Evolutionary conservation across 73 alveolate species (phyloP).

Genomic region (Durusdinium trenchii): DNA sequence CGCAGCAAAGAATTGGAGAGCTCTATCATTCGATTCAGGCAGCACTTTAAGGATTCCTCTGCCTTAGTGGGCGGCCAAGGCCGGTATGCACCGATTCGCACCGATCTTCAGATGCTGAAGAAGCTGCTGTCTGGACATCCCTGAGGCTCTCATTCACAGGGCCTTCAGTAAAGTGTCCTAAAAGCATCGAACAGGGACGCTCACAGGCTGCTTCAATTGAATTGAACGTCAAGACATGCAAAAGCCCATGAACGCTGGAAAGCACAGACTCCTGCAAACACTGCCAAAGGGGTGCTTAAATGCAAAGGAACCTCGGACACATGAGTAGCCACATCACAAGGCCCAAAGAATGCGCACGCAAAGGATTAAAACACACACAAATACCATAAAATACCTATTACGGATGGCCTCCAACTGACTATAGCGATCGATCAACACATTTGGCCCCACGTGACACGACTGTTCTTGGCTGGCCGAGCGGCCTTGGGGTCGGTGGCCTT

Average conservation of each 20-base stretch:
- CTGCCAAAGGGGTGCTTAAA: too few species aligned
- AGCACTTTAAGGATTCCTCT: not conserved
- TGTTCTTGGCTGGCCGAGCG: not conserved
- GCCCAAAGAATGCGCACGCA: too few species aligned
- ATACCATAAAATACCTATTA: too few species aligned
- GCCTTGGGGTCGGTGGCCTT: not conserved
- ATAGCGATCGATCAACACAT: too few species aligned
- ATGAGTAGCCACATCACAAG: too few species aligned
- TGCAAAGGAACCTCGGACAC: too few species aligned
- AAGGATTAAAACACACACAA: too few species aligned
- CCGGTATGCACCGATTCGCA: too few species aligned
- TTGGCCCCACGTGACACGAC: not conserved
- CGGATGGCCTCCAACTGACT: too few species aligned
- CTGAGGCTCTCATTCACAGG: not conserved
- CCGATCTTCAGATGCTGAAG: not conserved
- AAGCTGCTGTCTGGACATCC: not conserved
- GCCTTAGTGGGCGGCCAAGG: too few species aligned
- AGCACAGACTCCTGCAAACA: not conserved
- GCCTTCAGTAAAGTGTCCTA: not conserved
- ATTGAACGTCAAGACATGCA: too few species aligned
- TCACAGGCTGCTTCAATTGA: not conserved
- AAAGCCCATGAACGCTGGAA: not conserved
- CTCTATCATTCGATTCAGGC: not conserved
- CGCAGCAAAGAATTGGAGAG: not conserved
- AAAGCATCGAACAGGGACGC: not conserved